Evolutionary conservation across 495 filamentous ascomycete species (phyloP).

Genomic region (Hypoxylon intermedium): DNA sequence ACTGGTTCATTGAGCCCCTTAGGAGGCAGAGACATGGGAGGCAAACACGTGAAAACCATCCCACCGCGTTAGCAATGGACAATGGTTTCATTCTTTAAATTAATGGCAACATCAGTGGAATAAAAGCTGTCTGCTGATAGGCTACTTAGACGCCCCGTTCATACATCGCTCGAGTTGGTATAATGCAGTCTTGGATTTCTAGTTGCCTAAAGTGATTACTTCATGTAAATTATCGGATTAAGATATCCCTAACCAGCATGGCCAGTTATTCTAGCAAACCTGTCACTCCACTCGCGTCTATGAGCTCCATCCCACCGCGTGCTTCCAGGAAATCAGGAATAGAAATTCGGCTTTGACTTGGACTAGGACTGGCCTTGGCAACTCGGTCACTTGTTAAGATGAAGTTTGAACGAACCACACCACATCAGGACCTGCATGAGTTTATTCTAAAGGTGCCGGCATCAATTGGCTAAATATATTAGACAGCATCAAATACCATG

Average conservation of each 20-base stretch:
- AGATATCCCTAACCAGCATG: too few species aligned
- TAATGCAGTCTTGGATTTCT: conserved; percentile 2
- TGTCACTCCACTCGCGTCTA: conserved; percentile 3
- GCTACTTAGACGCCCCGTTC: conserved; percentile 1
- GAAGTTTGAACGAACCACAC: conserved; percentile 33
- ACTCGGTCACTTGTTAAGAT: conserved; percentile 22
- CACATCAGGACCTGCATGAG: conserved; percentile 38
- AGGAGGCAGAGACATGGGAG: conserved; percentile 10
- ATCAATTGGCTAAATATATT: conserved; percentile 43
- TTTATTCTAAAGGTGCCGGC: conserved; percentile 12
- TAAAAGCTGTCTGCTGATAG: conserved; percentile 3
- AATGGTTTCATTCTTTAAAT: conserved; percentile 21
- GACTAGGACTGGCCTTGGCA: conserved; percentile 22
- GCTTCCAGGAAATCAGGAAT: conserved; percentile 12
- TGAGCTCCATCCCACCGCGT: conserved; percentile 25
- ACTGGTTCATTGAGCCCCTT: background rate
- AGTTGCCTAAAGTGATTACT: conserved; percentile 29
- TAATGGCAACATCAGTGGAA: conserved; percentile 19
- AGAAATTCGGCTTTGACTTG: conserved; percentile 19
- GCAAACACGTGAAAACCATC: conserved; percentile 15
- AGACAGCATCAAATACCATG: conserved; percentile 16
- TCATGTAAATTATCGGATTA: conserved; percentile 24
- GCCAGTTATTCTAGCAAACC: too few species aligned
- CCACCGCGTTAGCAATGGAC: conserved; percentile 27
- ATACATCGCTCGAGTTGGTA: conserved; percentile 6